phyloP scores from a whole-genome alignment of 192 early-diverging fungal species.

The Obelidium mucronatum region DNA sequence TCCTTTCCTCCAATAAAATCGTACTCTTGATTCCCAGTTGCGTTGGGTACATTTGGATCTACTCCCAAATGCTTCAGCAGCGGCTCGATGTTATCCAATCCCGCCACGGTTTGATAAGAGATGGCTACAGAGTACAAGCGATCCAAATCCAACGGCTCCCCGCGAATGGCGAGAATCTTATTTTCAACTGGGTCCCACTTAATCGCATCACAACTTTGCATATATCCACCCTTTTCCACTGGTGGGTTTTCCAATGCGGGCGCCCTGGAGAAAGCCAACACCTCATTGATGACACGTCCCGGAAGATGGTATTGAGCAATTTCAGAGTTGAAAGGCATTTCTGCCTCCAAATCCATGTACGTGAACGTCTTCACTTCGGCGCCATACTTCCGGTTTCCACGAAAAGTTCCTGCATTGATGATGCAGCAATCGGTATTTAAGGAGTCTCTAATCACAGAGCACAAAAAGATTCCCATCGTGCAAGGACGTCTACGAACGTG shows the following conservation, averaged over 20 bases:
- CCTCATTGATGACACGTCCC: not conserved
- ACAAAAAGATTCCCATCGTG: conserved; percentile 3
- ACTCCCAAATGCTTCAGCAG: conserved; percentile 1
- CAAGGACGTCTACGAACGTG: conserved; percentile 5
- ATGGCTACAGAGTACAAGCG: not conserved
- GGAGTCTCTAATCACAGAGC: conserved; percentile 3
- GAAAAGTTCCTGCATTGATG: conserved; percentile 25
- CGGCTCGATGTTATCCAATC: conserved; percentile 23
- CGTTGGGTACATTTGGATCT: not conserved
- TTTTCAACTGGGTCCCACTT: conserved; percentile 11
- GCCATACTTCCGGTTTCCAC: conserved; percentile 25
- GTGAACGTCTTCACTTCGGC: not conserved
- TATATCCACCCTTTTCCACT: conserved; percentile 22
- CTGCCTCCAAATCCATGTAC: conserved; percentile 21
- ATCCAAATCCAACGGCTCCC: conserved; percentile 12
- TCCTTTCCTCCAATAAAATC: conserved; percentile 27
- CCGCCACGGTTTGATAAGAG: conserved; percentile 4
- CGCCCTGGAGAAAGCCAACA: not conserved
- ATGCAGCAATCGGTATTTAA: conserved; percentile 13
- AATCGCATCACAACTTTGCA: conserved; percentile 21
- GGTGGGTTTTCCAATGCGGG: conserved; percentile 17
- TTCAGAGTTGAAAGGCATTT: conserved; percentile 19
- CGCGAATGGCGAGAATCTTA: not conserved
- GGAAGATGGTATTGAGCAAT: conserved; percentile 2
- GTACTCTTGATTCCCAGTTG: not conserved